Percentiles rank a stretch among this genome's conserved stretches.
These are phyloP conservation scores for Podila minutissima DNA, from an alignment of 192 early-diverging fungal genomes.

Conservation along the genomic window DNA sequence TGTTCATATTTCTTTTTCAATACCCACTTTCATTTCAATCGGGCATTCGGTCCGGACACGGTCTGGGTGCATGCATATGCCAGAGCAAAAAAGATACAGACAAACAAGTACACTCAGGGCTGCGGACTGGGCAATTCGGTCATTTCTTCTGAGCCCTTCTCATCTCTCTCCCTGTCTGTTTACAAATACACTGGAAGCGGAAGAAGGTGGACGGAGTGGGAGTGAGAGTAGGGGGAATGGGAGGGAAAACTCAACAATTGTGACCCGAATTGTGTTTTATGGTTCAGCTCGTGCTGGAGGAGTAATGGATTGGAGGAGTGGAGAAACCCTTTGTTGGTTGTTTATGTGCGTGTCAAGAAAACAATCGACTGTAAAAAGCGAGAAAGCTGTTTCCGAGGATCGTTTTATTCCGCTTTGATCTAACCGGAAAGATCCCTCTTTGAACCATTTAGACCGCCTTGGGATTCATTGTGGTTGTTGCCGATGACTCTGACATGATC, in stretches of 20 bases:
- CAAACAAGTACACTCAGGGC: background rate
- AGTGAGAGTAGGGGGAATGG: background rate
- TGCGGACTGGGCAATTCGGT: constrained; percentile 5
- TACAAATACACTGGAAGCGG: too few relatives aligned
- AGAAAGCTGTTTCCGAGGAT: background rate
- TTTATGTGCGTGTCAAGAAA: too few relatives aligned
- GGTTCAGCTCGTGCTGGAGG: background rate
- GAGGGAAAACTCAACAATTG: background rate
- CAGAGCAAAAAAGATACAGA: too few relatives aligned
- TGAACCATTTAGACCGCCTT: constrained; percentile 32
- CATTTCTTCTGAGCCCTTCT: background rate
- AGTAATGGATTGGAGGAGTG: too few relatives aligned
- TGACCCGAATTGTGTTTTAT: constrained; percentile 1
- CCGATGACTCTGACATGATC: constrained; percentile 46
- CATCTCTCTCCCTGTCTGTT: background rate
- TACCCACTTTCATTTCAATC: too few relatives aligned
- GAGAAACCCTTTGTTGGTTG: too few relatives aligned
- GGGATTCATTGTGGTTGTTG: constrained; percentile 45
- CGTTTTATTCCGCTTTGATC: background rate
- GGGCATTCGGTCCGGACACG: too few relatives aligned
- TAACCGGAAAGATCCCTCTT: background rate
- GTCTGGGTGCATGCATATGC: too few relatives aligned
- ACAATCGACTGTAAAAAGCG: too few relatives aligned
- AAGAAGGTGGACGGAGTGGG: too few relatives aligned
- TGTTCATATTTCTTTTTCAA: background rate